These are phyloP conservation scores for Sporodiniella umbellata DNA, from an alignment of 371 early-diverging fungal genomes.

Conservation along the genomic window DNA sequence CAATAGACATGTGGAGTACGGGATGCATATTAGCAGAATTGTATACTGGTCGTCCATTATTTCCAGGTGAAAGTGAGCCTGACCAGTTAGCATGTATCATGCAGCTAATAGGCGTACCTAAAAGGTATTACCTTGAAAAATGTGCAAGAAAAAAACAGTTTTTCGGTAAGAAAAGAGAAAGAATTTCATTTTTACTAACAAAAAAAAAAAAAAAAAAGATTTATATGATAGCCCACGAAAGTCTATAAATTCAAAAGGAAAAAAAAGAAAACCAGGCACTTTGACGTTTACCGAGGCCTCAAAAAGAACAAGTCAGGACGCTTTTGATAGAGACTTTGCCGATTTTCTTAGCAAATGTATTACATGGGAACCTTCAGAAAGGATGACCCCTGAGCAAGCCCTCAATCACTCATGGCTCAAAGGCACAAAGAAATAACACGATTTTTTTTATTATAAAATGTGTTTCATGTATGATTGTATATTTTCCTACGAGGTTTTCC, in stretches of 20 bases:
- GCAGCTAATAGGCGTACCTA: conserved; percentile 87
- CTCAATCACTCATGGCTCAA: conserved; percentile 68
- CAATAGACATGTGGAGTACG: conserved; percentile 98
- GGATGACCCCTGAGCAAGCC: conserved; percentile 81
- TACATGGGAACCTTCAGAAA: conserved; percentile 82
- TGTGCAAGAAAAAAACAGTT: conserved; percentile 80
- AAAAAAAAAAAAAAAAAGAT: conserved; percentile 31
- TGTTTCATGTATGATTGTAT: not conserved
- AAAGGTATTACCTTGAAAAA: conserved; percentile 66
- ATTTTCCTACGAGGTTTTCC: too few relatives aligned
- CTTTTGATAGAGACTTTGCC: conserved; percentile 67
- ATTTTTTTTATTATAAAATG: not conserved
- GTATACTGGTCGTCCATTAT: conserved; percentile 82
- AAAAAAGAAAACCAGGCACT: conserved; percentile 70
- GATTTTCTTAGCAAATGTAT: conserved; percentile 84
- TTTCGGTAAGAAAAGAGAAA: conserved; percentile 64
- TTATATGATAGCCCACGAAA: conserved; percentile 61
- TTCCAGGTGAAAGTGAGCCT: conserved; percentile 96
- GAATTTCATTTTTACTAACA: not conserved
- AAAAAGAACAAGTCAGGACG: conserved; percentile 31
- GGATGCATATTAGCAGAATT: conserved; percentile 98
- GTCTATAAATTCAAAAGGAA: conserved; percentile 81
- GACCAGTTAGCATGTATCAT: conserved; percentile 94
- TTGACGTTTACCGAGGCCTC: conserved; percentile 70
- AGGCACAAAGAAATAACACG: conserved; percentile 9